Conservation (phyloP, 345 rosid species). For the Euphorbia lathyris region DNA sequence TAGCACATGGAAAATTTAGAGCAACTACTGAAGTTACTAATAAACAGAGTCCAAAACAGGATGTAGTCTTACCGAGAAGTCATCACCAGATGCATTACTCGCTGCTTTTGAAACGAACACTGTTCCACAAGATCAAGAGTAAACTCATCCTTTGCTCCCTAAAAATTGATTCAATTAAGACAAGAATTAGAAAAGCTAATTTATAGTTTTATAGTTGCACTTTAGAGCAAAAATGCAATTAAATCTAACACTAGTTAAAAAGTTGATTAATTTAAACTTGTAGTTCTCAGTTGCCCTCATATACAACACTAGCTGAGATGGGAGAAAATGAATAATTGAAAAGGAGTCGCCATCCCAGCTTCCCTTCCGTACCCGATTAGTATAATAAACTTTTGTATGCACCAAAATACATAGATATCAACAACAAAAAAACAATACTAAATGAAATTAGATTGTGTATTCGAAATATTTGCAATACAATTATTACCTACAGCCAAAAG, state of each 20-base stretch:
- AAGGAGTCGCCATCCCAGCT: neutral
- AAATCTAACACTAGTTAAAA: neutral
- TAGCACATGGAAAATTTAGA: neutral
- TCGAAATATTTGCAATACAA: neutral
- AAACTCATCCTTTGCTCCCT: conserved; percentile 90
- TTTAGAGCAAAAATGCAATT: neutral
- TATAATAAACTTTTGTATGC: neutral
- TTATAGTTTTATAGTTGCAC: conserved; percentile 13
- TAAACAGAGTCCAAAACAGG: neutral
- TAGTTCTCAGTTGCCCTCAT: neutral
- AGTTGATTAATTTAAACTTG: neutral
- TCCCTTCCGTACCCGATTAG: neutral
- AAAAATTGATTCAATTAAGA: conserved; percentile 22
- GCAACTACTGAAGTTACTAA: neutral
- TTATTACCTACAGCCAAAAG: neutral
- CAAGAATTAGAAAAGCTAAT: neutral
- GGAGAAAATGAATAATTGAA: neutral
- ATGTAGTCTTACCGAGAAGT: conserved; percentile 61
- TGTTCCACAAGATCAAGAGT: conserved; percentile 99
- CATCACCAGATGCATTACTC: conserved; percentile 86
- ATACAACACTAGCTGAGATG: neutral
- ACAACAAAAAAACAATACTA: neutral
- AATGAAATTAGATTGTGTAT: neutral
- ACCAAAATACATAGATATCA: neutral
- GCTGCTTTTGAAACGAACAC: conserved; percentile 96